Conservation (phyloP, 768 basidiomycete species). For the Epithele typhae region DNA sequence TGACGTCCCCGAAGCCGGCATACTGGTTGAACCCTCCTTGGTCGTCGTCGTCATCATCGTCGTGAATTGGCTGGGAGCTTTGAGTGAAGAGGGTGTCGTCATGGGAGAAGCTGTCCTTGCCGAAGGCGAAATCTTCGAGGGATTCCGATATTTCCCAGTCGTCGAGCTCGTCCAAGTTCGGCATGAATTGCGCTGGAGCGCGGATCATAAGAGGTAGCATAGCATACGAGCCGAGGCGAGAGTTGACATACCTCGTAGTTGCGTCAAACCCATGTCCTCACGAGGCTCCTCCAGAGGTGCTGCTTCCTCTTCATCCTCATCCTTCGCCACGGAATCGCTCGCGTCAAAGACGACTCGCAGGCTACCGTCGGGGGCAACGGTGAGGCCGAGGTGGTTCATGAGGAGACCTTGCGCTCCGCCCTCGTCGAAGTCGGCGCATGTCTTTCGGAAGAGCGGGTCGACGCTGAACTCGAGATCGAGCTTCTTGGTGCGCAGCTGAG, state of each 20-base stretch:
- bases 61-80: conserved; percentile 36
- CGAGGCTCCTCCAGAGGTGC: conserved; percentile 54
- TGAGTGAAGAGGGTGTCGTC: conserved; percentile 65
- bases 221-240: too few species aligned
- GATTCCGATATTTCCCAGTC: conserved; percentile 77
- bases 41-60: conserved; percentile 43
- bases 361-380: conserved; percentile 72
- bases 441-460: conserved; percentile 97
- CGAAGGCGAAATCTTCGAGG: conserved; percentile 78
- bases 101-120: conserved; percentile 55
- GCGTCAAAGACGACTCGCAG: conserved; percentile 95
- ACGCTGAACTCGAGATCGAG: conserved; percentile 94
- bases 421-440: conserved; percentile 97
- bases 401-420: conserved; percentile 93
- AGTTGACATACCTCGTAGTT: conserved; percentile 49
- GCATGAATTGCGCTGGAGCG: conserved; percentile 62
- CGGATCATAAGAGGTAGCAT: conserved; percentile 7
- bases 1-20: conserved; percentile 31
- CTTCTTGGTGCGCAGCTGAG: conserved; percentile 84
- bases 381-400: conserved; percentile 91
- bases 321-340: conserved; percentile 79
- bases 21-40: too few species aligned
- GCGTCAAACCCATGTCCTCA: conserved; percentile 61
- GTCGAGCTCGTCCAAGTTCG: conserved; percentile 59
- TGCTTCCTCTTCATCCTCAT: conserved; percentile 66